phyloP scores from a whole-genome alignment of 164 flowering plant species.

The Piper betle region DNA sequence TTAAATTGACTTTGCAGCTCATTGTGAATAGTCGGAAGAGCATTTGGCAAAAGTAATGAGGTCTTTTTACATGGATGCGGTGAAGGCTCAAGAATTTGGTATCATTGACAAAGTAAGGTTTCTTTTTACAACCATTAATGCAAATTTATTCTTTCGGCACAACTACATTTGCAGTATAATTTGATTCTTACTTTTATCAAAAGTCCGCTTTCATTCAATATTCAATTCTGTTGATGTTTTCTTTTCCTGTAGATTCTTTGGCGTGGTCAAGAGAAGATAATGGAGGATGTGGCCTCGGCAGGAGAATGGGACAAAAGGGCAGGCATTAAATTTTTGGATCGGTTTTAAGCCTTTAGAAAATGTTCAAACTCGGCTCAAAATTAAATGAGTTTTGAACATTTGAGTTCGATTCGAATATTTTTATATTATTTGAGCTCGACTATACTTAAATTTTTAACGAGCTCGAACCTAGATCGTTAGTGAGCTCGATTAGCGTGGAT shows the following conservation, averaged over 20 bases:
- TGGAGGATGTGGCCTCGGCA: conserved; percentile 57
- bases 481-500: too few species aligned
- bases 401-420: too few species aligned
- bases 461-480: too few species aligned
- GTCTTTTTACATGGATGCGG: conserved; percentile 69
- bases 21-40: conserved; percentile 47
- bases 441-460: too few species aligned
- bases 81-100: conserved; percentile 68
- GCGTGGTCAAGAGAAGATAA: conserved; percentile 77
- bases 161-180: background rate
- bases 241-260: conserved; percentile 50
- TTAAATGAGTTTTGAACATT: too few species aligned
- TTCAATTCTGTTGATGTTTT: background rate
- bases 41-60: conserved; percentile 42
- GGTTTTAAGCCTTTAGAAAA: conserved; percentile 7
- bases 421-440: too few species aligned
- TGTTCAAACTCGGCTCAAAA: too few species aligned
- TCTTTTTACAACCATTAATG: background rate
- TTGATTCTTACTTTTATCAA: background rate
- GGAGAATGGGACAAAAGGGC: conserved; percentile 60
- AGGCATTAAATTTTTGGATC: conserved; percentile 19
- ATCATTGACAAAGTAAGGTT: conserved; percentile 71
- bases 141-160: background rate
- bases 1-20: background rate
- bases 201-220: background rate